A percentile compares a stretch with the other conserved stretches of the same genome.
phyloP scores from a whole-genome alignment of 1,284 basidiomycete species.

The Marasmius sp. region DNA sequence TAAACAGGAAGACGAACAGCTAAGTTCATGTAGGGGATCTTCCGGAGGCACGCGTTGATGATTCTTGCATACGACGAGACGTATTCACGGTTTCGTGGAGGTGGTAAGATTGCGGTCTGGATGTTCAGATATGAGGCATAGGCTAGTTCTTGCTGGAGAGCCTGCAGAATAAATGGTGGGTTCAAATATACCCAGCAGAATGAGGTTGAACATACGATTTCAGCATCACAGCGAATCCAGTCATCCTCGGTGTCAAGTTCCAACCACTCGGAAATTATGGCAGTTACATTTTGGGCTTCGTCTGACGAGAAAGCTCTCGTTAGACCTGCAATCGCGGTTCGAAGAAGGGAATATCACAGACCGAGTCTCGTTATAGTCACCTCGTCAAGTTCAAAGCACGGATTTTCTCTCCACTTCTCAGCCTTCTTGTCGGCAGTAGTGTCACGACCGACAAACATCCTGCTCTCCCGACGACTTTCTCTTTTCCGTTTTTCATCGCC shows the following conservation, averaged over 20 bases:
- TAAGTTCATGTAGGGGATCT: constrained; percentile 70
- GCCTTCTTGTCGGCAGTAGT: constrained; percentile 69
- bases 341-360: constrained; percentile 35
- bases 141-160: constrained; percentile 89
- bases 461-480: constrained; percentile 17
- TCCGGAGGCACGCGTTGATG: constrained; percentile 76
- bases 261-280: constrained; percentile 89
- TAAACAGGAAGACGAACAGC: constrained; percentile 86
- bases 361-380: constrained; percentile 86
- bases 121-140: constrained; percentile 94
- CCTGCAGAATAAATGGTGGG: constrained; percentile 45
- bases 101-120: constrained; percentile 84
- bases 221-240: constrained; percentile 94
- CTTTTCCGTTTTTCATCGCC: constrained; percentile 45
- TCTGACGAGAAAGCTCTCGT: constrained; percentile 45
- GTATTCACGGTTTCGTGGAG: constrained; percentile 82
- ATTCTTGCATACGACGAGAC: constrained; percentile 92
- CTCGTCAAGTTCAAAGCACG: constrained; percentile 81
- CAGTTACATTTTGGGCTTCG: constrained; percentile 80
- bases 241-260: constrained; percentile 93
- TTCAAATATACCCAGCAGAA: not conserved
- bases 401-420: constrained; percentile 86
- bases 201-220: constrained; percentile 64
- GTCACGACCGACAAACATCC: constrained; percentile 24
- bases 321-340: not conserved